These are phyloP conservation scores for Tylopilus plumbeoviolaceoides DNA, from an alignment of 768 basidiomycete species.

Conservation along the genomic window DNA sequence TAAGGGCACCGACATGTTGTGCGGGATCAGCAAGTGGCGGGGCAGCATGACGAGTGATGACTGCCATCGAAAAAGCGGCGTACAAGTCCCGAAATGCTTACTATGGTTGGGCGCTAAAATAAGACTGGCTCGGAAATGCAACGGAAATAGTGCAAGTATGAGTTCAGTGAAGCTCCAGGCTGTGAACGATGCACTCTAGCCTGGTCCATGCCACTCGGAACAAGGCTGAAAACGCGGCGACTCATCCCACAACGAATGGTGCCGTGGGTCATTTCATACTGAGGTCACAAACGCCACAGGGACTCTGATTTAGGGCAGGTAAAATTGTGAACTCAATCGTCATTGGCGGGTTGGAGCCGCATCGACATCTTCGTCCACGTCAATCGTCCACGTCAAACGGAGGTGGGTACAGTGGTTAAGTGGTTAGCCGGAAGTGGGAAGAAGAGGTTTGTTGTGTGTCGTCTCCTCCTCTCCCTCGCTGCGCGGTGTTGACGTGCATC, in stretches of 20 bases:
- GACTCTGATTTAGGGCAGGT: conserved; percentile 33
- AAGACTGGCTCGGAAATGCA: conserved; percentile 20
- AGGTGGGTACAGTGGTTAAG: conserved; percentile 64
- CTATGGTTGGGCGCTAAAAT: conserved; percentile 15
- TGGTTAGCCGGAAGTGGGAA: conserved; percentile 71
- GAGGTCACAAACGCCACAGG: conserved; percentile 26
- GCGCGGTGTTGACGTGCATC: conserved; percentile 17
- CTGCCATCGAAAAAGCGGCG: conserved; percentile 30
- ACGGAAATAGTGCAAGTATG: conserved; percentile 22
- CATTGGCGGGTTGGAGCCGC: conserved; percentile 21
- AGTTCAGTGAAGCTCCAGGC: conserved; percentile 19
- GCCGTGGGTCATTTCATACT: conserved; percentile 9
- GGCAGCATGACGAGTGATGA: conserved; percentile 14
- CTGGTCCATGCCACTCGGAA: conserved; percentile 5
- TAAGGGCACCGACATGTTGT: conserved; percentile 21
- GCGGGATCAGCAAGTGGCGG: conserved; percentile 22
- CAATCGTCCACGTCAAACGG: too few species aligned
- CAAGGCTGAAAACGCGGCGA: conserved; percentile 12
- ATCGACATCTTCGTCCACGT: conserved; percentile 49
- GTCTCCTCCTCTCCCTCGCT: conserved; percentile 3
- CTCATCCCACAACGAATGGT: background rate
- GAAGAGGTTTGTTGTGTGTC: conserved; percentile 48
- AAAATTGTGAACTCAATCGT: conserved; percentile 13
- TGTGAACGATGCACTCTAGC: conserved; percentile 6
- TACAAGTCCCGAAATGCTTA: conserved; percentile 23